A percentile compares a stretch with the other conserved stretches of the same genome.
Evolutionary conservation across 805 yeast genomes (phyloP).

Genomic region (Danielia reshetovae): DNA sequence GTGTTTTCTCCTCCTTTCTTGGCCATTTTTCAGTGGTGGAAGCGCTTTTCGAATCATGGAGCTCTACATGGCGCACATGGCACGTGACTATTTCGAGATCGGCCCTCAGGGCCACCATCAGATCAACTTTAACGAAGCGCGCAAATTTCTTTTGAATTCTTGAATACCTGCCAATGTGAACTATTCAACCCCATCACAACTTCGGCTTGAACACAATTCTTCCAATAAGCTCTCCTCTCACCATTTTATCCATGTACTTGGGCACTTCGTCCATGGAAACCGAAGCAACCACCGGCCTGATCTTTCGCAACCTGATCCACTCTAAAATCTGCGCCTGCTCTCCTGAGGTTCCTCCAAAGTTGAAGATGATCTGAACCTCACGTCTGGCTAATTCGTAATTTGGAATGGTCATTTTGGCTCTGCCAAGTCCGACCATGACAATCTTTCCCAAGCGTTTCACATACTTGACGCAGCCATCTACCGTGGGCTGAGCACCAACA

Average conservation of each 20-base stretch:
- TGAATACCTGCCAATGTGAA: background rate
- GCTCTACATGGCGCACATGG: too few species aligned
- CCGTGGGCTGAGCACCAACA: conserved; percentile 31
- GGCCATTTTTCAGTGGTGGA: too few species aligned
- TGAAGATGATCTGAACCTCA: conserved; percentile 37
- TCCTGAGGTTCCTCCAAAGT: conserved; percentile 42
- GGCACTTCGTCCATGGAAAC: conserved; percentile 35
- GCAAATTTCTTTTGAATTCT: background rate
- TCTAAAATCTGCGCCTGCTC: conserved; percentile 43
- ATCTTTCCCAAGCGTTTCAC: conserved; percentile 35
- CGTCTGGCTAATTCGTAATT: conserved; percentile 37
- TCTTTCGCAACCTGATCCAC: conserved; percentile 37
- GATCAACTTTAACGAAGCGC: background rate
- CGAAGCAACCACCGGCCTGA: conserved; percentile 32
- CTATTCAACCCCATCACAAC: conserved; percentile 1
- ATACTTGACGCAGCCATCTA: conserved; percentile 24
- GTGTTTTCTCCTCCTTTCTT: conserved; percentile 41
- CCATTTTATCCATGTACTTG: conserved; percentile 29
- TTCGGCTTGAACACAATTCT: conserved; percentile 35
- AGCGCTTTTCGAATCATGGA: too few species aligned
- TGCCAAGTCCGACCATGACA: conserved; percentile 42
- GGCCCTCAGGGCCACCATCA: too few species aligned
- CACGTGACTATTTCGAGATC: conserved; percentile 9
- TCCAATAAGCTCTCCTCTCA: conserved; percentile 37
- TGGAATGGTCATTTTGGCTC: conserved; percentile 24